phyloP scores from a whole-genome alignment of 805 yeast species.

The Starmerella etchellsii region DNA sequence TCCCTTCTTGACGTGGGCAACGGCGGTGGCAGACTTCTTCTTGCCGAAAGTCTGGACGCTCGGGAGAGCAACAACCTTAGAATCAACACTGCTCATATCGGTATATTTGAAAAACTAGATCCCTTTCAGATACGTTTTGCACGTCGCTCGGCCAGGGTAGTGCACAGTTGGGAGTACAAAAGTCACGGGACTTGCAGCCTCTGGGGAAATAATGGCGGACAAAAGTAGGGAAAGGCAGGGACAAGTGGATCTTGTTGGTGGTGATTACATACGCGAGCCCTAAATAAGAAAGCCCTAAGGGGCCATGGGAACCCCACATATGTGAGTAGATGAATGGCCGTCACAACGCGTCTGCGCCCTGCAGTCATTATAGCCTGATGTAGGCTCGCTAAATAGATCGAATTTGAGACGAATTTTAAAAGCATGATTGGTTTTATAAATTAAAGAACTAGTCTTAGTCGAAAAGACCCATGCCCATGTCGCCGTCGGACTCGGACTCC shows the following conservation, averaged over 20 bases:
- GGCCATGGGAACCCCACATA: no score
- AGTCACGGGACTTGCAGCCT: constrained; percentile 2
- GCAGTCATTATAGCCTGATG: no score
- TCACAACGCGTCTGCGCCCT: no score
- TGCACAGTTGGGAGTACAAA: constrained; percentile 1
- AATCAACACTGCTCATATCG: constrained; percentile 13
- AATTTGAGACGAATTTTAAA: no score
- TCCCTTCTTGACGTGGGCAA: constrained; percentile 99
- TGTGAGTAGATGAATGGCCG: no score
- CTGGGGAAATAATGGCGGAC: background rate
- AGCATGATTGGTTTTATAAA: constrained; percentile 6
- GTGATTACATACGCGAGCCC: background rate
- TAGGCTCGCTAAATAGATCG: no score
- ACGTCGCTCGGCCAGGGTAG: background rate
- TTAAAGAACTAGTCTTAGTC: constrained; percentile 44
- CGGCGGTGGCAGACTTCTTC: constrained; percentile 99
- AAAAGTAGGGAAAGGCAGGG: background rate
- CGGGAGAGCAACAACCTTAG: constrained; percentile 10
- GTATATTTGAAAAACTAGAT: constrained; percentile 8
- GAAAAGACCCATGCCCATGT: constrained; percentile 98
- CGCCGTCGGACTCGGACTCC: constrained; percentile 44
- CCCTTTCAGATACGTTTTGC: background rate
- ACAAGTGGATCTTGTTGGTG: background rate
- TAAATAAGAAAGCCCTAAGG: background rate
- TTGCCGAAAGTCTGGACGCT: constrained; percentile 88